phyloP scores from a whole-genome alignment of 2,329 filamentous ascomycete genomes.

The Verticillium isaacii region DNA sequence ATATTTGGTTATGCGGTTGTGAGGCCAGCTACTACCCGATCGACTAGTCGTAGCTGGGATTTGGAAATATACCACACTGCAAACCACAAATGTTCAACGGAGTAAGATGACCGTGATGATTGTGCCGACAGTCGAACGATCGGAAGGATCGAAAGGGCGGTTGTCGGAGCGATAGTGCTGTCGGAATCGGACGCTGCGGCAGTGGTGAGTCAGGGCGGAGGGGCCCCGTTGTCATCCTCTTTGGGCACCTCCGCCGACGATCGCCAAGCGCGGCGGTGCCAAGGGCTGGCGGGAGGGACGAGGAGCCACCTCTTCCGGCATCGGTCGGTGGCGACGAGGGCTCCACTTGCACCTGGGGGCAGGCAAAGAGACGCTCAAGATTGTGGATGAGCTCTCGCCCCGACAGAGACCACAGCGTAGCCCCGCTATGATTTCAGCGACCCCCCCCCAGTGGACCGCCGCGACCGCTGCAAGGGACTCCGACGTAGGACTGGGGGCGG shows the following conservation, averaged over 20 bases:
- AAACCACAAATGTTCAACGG: not conserved
- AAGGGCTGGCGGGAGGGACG: not conserved
- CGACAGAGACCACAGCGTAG: not conserved
- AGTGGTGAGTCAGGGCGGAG: not conserved
- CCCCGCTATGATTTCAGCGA: not conserved
- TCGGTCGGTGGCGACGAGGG: not conserved
- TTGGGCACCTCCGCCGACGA: slow-evolving; percentile 11
- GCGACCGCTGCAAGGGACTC: not conserved
- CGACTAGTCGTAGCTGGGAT: slow-evolving; percentile 5
- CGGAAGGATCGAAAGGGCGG: not conserved
- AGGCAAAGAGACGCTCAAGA: no score
- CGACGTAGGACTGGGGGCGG: not conserved
- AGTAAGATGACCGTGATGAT: not conserved
- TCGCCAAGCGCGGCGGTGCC: not conserved
- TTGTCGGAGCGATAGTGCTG: not conserved
- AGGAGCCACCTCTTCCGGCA: slow-evolving; percentile 4
- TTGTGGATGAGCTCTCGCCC: no score
- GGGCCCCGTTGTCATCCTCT: not conserved
- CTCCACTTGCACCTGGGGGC: not conserved
- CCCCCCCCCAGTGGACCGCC: not conserved
- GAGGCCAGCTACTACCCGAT: not conserved
- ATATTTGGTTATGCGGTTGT: slow-evolving; percentile 1
- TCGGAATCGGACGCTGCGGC: not conserved
- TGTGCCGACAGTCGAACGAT: not conserved
- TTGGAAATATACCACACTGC: slow-evolving; percentile 8